Percentiles rank a stretch among this genome's conserved stretches.
Conservation (phyloP, 2,329 filamentous ascomycete genomes). For the Trichoderma simmonsii region DNA sequence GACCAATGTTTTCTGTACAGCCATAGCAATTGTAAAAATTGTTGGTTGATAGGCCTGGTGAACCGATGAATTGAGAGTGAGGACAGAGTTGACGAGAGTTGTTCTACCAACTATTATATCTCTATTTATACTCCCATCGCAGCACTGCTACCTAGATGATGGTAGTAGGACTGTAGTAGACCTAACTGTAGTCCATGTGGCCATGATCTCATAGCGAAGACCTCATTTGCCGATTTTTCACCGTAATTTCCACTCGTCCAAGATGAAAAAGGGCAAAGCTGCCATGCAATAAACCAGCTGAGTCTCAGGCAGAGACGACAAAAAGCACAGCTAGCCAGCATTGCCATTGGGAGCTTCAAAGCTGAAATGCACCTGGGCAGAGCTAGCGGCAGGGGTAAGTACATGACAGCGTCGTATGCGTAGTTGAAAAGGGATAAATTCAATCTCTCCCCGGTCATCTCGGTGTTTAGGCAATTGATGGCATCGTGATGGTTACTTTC, state of each 20-base stretch:
- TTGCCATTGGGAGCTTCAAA: not conserved
- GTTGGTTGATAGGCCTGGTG: not conserved
- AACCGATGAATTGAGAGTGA: not conserved
- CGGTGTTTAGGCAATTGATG: not conserved
- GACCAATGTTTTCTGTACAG: not conserved
- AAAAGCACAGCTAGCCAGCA: not conserved
- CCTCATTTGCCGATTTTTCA: not conserved
- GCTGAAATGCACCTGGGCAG: not conserved
- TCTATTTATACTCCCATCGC: not conserved
- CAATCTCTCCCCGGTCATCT: not conserved
- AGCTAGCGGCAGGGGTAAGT: not conserved
- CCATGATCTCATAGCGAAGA: not conserved
- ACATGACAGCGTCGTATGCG: not conserved
- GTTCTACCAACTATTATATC: not conserved
- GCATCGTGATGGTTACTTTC: not conserved
- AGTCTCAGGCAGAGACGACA: not conserved
- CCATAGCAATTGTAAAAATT: not conserved
- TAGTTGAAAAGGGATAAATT: not conserved
- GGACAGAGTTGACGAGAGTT: not conserved
- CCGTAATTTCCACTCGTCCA: not conserved
- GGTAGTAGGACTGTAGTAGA: not conserved
- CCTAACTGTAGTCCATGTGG: not conserved
- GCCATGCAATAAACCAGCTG: not conserved
- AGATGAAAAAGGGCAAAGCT: not conserved
- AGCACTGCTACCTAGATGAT: not conserved